Percentiles rank a stretch among this genome's conserved stretches.
phyloP scores from a whole-genome alignment of 768 basidiomycete genomes.

The Austroboletus eburneus region DNA sequence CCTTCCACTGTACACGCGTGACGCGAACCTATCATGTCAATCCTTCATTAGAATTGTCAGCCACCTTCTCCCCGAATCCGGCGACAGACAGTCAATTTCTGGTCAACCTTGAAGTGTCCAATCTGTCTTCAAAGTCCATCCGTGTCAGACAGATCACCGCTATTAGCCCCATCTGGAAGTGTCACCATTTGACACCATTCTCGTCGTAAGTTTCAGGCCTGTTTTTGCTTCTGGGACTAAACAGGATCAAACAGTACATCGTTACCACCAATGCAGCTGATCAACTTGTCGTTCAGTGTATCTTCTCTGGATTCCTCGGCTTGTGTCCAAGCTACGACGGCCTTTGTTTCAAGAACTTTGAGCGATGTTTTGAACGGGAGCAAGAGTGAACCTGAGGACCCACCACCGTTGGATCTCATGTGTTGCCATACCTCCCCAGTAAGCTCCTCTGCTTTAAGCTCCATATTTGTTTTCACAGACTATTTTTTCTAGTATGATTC shows the following conservation, averaged over 20 bases:
- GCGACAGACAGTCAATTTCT: conserved; percentile 47
- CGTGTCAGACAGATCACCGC: conserved; percentile 55
- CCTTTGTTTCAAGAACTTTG: conserved; percentile 53
- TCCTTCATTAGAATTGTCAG: conserved; percentile 52
- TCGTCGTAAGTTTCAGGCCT: conserved; percentile 39
- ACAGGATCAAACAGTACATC: conserved; percentile 32
- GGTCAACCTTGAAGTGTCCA: conserved; percentile 54
- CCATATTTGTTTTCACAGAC: conserved; percentile 3
- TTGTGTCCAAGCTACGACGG: conserved; percentile 39
- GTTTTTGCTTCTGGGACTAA: conserved; percentile 4
- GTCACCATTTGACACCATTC: conserved; percentile 35
- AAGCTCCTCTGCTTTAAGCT: conserved; percentile 6
- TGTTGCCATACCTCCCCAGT: conserved; percentile 50
- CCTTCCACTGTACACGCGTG: conserved; percentile 58
- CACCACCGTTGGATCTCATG: conserved; percentile 52
- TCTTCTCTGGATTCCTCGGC: conserved; percentile 34
- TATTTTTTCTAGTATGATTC: conserved; percentile 8
- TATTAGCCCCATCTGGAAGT: conserved; percentile 69
- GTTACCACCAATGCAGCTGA: conserved; percentile 47
- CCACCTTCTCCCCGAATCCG: conserved; percentile 47
- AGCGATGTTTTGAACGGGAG: conserved; percentile 47
- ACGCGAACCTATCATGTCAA: conserved; percentile 55
- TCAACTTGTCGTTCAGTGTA: conserved; percentile 41
- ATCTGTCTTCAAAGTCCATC: conserved; percentile 40
- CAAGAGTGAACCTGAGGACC: conserved; percentile 35